Percentiles rank a stretch among this genome's conserved stretches.
These are phyloP conservation scores for Lentinula sp. DNA, from an alignment of 768 basidiomycete species.

Conservation along the genomic window DNA sequence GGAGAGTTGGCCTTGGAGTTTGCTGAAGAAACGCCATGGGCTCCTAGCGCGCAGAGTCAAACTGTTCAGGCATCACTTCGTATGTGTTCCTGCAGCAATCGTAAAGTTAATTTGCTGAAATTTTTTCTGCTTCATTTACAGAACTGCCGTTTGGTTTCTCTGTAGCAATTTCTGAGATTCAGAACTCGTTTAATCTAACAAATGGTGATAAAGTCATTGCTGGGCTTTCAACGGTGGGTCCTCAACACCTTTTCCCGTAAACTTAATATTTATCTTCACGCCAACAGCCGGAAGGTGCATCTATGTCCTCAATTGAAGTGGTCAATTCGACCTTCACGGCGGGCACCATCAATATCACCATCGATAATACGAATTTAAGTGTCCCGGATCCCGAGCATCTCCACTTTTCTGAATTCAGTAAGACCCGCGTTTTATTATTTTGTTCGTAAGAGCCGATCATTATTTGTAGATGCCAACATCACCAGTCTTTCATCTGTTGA, in stretches of 20 bases:
- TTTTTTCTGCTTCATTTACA: constrained; percentile 15
- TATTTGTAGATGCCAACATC: constrained; percentile 43
- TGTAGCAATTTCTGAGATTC: constrained; percentile 50
- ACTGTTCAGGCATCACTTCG: constrained; percentile 55
- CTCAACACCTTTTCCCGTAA: not conserved
- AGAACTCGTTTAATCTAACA: constrained; percentile 60
- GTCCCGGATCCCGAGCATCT: constrained; percentile 40
- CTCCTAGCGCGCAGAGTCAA: constrained; percentile 49
- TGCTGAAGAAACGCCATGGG: constrained; percentile 47
- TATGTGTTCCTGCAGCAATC: constrained; percentile 20
- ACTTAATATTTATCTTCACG: not conserved
- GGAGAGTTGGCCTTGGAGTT: constrained; percentile 55
- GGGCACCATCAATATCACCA: constrained; percentile 61
- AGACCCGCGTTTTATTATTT: constrained; percentile 13
- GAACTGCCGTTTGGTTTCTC: constrained; percentile 71
- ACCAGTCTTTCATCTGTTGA: constrained; percentile 40
- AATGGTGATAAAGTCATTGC: constrained; percentile 48
- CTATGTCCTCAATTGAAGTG: constrained; percentile 53
- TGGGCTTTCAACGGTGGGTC: constrained; percentile 49
- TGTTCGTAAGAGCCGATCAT: constrained; percentile 1
- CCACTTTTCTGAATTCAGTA: constrained; percentile 56
- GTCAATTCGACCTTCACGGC: constrained; percentile 47
- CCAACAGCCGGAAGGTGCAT: constrained; percentile 53
- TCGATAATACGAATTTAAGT: constrained; percentile 45
- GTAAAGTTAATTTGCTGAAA: not conserved